These are phyloP conservation scores for Bothriochloa decipiens DNA, from an alignment of 176 grass and related monocot genomes.

Conservation along the genomic window DNA sequence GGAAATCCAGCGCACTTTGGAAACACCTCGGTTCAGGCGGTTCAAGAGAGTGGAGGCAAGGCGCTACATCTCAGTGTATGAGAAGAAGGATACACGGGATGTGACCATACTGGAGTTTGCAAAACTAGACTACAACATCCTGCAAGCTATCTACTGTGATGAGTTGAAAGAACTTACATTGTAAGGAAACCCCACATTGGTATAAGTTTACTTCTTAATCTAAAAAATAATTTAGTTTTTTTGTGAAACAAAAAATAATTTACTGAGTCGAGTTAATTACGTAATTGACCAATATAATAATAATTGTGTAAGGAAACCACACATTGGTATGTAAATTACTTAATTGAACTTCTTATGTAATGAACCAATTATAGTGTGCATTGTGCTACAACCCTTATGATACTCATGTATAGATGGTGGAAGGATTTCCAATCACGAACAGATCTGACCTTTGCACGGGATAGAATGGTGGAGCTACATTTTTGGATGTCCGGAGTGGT, in stretches of 20 bases:
- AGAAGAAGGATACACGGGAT: background rate
- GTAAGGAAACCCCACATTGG: background rate
- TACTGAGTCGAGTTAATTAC: too few relatives aligned
- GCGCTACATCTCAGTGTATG: constrained; percentile 28
- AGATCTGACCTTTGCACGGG: too few relatives aligned
- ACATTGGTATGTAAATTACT: background rate
- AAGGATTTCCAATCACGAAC: too few relatives aligned
- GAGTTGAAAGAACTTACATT: too few relatives aligned
- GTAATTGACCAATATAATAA: too few relatives aligned
- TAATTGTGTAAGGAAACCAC: background rate
- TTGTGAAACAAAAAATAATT: too few relatives aligned
- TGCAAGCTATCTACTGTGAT: too few relatives aligned
- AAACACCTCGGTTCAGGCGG: constrained; percentile 26
- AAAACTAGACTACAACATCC: too few relatives aligned
- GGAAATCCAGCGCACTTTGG: constrained; percentile 11
- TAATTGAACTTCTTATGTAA: background rate
- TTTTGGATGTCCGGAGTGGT: too few relatives aligned
- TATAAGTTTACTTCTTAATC: too few relatives aligned
- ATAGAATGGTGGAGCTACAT: too few relatives aligned
- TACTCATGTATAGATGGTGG: background rate
- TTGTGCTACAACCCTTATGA: background rate
- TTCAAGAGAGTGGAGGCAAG: constrained; percentile 28
- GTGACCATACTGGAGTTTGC: constrained; percentile 24
- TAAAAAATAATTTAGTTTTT: too few relatives aligned
- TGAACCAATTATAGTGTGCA: background rate